Evolutionary conservation across 116 monocot species (phyloP).

Genomic region (Dioscorea cayenensis): DNA sequence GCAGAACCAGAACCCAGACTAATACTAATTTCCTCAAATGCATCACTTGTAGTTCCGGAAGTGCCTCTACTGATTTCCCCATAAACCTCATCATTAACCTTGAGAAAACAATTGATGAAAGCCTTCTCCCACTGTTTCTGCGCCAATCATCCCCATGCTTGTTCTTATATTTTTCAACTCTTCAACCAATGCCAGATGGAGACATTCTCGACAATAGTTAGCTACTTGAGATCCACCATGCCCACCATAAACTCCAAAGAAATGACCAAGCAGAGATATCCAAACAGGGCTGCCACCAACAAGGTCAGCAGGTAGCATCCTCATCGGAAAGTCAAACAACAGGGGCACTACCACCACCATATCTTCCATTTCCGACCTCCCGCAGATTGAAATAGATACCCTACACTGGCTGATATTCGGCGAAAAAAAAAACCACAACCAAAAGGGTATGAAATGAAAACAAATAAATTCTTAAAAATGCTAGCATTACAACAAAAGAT

Average conservation of each 20-base stretch:
- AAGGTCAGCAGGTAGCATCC: conserved; percentile 42
- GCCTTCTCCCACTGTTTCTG: conserved; percentile 59
- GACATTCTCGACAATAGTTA: conserved; percentile 49
- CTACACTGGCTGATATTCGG: too few species aligned
- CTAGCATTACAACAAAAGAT: too few species aligned
- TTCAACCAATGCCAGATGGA: conserved; percentile 43
- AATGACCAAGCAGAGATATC: conserved; percentile 52
- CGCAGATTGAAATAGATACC: too few species aligned
- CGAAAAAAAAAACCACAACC: too few species aligned
- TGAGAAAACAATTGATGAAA: conserved; percentile 43
- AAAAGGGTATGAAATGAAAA: too few species aligned
- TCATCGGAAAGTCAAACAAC: conserved; percentile 51
- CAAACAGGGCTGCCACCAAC: conserved; percentile 23
- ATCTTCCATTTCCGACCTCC: too few species aligned
- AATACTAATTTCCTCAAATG: not conserved
- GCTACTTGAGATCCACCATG: conserved; percentile 97
- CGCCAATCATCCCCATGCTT: conserved; percentile 23
- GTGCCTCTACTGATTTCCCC: conserved; percentile 25
- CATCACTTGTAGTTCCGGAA: conserved; percentile 5
- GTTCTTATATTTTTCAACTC: conserved; percentile 18
- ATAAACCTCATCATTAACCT: conserved; percentile 55
- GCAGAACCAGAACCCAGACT: not conserved
- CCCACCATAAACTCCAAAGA: conserved; percentile 96
- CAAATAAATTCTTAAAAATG: too few species aligned
- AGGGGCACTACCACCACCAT: conserved; percentile 35